phyloP scores from a whole-genome alignment of 2,329 filamentous ascomycete genomes.

The Cercospora zeae-maydis region DNA sequence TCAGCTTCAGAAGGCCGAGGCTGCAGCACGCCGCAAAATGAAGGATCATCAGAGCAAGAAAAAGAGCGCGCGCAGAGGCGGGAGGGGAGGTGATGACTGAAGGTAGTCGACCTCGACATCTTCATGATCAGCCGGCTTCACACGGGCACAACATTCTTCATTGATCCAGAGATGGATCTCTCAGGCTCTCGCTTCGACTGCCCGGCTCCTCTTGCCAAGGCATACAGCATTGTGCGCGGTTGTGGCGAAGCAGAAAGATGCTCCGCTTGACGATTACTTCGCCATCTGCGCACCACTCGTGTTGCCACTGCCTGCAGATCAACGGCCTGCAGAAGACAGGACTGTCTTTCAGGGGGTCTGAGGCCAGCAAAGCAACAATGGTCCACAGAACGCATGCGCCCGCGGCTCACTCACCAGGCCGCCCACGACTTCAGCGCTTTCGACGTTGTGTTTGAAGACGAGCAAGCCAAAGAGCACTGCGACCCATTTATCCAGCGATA shows the following conservation, averaged over 20 bases:
- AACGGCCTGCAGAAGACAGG: background rate
- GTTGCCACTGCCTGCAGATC: background rate
- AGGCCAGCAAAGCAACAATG: no score
- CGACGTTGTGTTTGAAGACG: no score
- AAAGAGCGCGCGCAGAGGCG: conserved; percentile 53
- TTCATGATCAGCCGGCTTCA: background rate
- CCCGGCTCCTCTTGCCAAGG: conserved; percentile 3
- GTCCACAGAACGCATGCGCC: no score
- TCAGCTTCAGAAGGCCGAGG: conserved; percentile 56
- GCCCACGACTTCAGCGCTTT: no score
- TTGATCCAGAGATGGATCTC: no score
- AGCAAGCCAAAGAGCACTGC: no score
- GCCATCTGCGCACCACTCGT: conserved; percentile 40
- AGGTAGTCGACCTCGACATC: background rate
- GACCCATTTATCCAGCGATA: no score
- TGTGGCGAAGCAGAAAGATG: conserved; percentile 45
- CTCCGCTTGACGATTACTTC: conserved; percentile 50
- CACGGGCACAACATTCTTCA: background rate
- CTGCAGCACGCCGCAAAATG: conserved; percentile 53
- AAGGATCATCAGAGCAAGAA: conserved; percentile 62
- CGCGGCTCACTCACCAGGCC: no score
- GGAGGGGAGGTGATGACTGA: conserved; percentile 33
- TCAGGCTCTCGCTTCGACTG: no score
- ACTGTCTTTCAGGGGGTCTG: background rate
- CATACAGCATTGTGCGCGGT: conserved; percentile 45